Evolutionary conservation across 208 protist species (phyloP), one percentile per base, ranked within the genome.

Genomic region (Crithidia mellificae): DNA sequence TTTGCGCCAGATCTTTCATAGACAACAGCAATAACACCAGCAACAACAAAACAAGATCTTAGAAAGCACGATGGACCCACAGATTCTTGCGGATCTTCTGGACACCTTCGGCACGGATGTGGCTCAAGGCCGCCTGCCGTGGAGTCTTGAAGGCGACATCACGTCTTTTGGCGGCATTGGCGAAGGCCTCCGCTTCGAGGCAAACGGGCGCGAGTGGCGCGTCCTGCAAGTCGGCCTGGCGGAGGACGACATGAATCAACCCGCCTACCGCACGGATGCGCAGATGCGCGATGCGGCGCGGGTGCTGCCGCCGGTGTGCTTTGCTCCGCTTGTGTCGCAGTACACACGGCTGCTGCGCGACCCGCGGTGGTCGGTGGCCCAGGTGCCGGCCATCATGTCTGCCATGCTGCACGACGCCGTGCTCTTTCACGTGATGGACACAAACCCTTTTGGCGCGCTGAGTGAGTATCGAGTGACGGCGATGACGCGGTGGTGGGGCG

Each of bases 321-420:
- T 58, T 58, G 73, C 80, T 4, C 68, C 66, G 2, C 63, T 71
- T 7, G 63, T 83, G 8, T 75, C 57, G 20, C 70, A 77, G 61
- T 87, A 84, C 72, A 63, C 63, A 15, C 52, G 61, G 19, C 38
- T 68, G 50, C 64, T 87, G 59, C 54, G 77, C 6, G 74, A 78
- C 57, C 67, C 68, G 6, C 62, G 53, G 22, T 68, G 78, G 63
- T 58, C 54, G 29, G 64, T 87, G 56, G 25, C n/a, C 24, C 52
- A 76, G 30, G 77, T 81, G 58, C 78, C 78, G 39, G 17, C 38
- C 9, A 68, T 93, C 7, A 88, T 92, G 63, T 36, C 50, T 9
- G 73, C 69, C 24, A 87, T 95, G 73, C 74, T 93, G 32, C 32
- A 81, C 63, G 83, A 93, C 57, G 74, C 81, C 14, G 80, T 68